Percentiles rank a stretch among this genome's conserved stretches.
Conservation (phyloP, 75 land plant genomes). For the Isoetes taiwanensis region DNA sequence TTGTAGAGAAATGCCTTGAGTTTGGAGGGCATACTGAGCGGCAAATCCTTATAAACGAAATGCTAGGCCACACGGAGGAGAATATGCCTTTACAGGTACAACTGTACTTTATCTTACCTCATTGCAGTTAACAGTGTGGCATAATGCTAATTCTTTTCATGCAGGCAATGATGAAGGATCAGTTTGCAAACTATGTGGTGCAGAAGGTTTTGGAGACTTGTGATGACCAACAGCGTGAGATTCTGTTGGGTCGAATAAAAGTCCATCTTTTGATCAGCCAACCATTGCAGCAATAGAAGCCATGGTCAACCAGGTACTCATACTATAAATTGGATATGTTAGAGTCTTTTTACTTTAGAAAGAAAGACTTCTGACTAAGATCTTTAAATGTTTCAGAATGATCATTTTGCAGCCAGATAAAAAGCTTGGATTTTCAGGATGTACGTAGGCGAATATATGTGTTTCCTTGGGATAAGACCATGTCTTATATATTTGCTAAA, state of each 20-base stretch:
- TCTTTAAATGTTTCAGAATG: no score
- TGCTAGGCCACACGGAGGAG: conserved; percentile 54
- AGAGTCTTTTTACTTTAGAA: no score
- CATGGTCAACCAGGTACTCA: no score
- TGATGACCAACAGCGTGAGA: conserved; percentile 43
- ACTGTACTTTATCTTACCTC: not conserved
- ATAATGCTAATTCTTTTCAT: not conserved
- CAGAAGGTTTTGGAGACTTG: conserved; percentile 53
- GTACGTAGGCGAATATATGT: no score
- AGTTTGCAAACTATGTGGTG: conserved; percentile 53
- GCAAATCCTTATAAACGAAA: conserved; percentile 36
- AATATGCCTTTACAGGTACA: conserved; percentile 53
- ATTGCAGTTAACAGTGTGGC: not conserved
- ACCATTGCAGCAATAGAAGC: no score
- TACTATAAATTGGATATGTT: no score
- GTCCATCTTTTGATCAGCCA: no score
- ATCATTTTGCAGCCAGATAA: no score
- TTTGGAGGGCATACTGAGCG: conserved; percentile 49
- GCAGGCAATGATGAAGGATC: conserved; percentile 61
- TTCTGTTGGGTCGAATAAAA: conserved; percentile 39
- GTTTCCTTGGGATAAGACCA: no score
- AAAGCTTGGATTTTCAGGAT: no score
- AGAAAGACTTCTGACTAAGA: no score
- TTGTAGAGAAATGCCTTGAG: conserved; percentile 43
- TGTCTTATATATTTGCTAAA: no score